Base-by-base conservation (phyloP, 139 green algal genomes). In the Chlamydomonas sp. region DNA sequence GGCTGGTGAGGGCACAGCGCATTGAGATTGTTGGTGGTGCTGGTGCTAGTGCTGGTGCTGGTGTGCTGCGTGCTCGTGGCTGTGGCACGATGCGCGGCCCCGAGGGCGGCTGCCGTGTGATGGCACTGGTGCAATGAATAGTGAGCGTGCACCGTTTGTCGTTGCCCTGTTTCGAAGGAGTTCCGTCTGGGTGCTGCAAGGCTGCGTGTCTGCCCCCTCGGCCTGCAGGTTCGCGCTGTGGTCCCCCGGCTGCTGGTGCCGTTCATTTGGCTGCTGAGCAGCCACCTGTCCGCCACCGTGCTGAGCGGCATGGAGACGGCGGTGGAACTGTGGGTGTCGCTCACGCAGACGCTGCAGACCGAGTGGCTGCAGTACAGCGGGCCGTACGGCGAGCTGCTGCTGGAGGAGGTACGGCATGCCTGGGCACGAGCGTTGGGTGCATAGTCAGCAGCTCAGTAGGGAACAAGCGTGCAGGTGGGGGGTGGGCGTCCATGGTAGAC, bases 261-360 rank as follows among this genome's bases (percentile, higher is more conserved):
- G 0, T 73, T 73, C n/a, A 68, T 89, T 77, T 81, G 77, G 66
- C 3, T 84, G 66, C 79, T 84, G 57, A 84, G 74, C 49, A 58
- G n/a, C 67, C 77, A 84, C 77, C 73, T 74, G 49, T 71, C 17
- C 57, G 74, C 76, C 85, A 64, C 77, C 76, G 79, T 66, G 3
- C 83, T 91, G 73, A 69, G 85, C 15, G 89, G 87, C 12, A 94
- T 96, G 72, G 95, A 98, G 93, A 94, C 97, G 60, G 95, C 93
- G 2, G 90, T 97, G 61, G 96, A 98, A 92, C 72, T 97, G 88
- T 96, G 96, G 93, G 91, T 97, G 5, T 85, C 83, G 0, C 92
- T 98, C 31, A 94, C 92, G 5, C 91, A 92, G 79, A 93, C 86
- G 0, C 91, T 95, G 10, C 94, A 97, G 85, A 93, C 95, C 5